phyloP scores from a whole-genome alignment of 1,284 basidiomycete species.

The Ganoderma multipileum region DNA sequence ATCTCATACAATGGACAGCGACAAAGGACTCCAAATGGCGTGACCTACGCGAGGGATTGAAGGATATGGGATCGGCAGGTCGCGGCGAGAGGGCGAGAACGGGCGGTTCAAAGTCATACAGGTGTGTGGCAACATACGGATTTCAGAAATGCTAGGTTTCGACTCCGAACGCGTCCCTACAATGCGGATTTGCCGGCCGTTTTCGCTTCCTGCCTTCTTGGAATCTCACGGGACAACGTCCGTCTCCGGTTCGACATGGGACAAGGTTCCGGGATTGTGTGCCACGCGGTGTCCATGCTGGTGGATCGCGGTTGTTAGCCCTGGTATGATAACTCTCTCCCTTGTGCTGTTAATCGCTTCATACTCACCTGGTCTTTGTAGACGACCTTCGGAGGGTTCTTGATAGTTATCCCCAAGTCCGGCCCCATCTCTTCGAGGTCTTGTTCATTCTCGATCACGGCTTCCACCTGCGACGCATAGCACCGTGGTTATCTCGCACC shows the following conservation, averaged over 20 bases:
- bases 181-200: background rate
- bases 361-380: slow-evolving; percentile 27
- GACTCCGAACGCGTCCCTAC: background rate
- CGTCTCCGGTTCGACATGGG: slow-evolving; percentile 19
- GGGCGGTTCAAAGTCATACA: background rate
- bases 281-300: slow-evolving; percentile 30
- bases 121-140: background rate
- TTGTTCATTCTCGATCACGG: slow-evolving; percentile 25
- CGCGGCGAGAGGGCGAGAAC: background rate
- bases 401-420: slow-evolving; percentile 28
- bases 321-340: background rate
- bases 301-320: background rate
- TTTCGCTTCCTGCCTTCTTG: background rate
- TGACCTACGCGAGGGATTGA: background rate
- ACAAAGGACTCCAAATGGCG: background rate
- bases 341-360: background rate
- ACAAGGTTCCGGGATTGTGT: slow-evolving; percentile 33
- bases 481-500: background rate
- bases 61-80: background rate
- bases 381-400: slow-evolving; percentile 36
- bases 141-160: background rate
- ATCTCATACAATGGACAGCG: background rate
- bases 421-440: slow-evolving; percentile 28
- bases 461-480: slow-evolving; percentile 28
- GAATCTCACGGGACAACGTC: background rate